A percentile compares a stretch with the other conserved stretches of the same genome.
Conservation (phyloP, 768 basidiomycete species). For the Chalciporus pseudorubinellus region DNA sequence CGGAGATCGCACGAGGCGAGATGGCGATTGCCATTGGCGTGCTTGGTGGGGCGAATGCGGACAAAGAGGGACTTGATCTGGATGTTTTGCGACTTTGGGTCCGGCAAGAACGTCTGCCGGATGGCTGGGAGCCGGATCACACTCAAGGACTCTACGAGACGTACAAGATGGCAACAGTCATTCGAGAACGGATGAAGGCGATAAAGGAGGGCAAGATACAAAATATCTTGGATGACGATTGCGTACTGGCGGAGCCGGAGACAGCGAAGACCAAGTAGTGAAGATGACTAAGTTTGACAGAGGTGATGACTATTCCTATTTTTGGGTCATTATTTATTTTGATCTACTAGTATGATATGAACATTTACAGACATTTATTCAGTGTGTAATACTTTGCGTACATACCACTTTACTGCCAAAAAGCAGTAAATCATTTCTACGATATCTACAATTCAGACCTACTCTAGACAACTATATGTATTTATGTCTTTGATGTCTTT, state of each 20-base stretch:
- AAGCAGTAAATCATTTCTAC: too few relatives aligned
- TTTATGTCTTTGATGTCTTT: too few relatives aligned
- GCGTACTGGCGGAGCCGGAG: neutral
- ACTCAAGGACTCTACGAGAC: slow-evolving; percentile 30
- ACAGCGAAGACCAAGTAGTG: slow-evolving; percentile 18
- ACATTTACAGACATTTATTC: too few relatives aligned
- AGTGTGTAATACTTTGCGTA: too few relatives aligned
- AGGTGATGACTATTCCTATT: neutral
- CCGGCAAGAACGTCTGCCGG: slow-evolving; percentile 48
- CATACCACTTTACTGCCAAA: too few relatives aligned
- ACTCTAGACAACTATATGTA: too few relatives aligned
- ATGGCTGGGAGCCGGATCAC: slow-evolving; percentile 33
- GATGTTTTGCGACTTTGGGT: slow-evolving; percentile 52
- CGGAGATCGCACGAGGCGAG: slow-evolving; percentile 66
- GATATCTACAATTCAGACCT: too few relatives aligned
- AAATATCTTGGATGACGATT: slow-evolving; percentile 20
- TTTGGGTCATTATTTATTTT: neutral
- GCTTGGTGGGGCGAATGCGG: slow-evolving; percentile 33
- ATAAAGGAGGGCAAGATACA: slow-evolving; percentile 16
- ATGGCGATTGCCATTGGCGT: slow-evolving; percentile 64
- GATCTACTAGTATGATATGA: slow-evolving; percentile 3
- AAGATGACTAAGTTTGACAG: neutral
- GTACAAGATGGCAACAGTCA: slow-evolving; percentile 26
- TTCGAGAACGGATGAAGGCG: slow-evolving; percentile 29
- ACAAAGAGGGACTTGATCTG: slow-evolving; percentile 42